Evolutionary conservation across 2,329 filamentous ascomycete species (phyloP), one percentile per base, ranked within the genome.

Genomic region (Salinomyces thailandicus): DNA sequence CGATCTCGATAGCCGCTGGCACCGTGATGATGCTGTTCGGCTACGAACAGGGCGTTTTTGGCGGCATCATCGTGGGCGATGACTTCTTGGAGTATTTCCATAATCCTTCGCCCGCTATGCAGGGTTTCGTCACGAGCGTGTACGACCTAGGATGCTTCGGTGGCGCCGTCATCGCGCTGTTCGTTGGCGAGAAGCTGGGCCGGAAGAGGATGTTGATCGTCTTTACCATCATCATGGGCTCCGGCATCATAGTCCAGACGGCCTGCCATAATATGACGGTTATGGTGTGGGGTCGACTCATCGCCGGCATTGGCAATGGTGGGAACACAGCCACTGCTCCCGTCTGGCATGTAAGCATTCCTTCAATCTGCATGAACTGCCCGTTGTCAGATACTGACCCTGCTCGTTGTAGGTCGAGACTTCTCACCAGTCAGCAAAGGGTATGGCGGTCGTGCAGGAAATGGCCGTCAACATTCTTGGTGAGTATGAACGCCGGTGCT

Each of bases 271-370:
- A 49, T 14, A 58, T 62, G n/a, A 47, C 55, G 3, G 52, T 53
- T 14, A 59, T 62, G 55, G 57, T 62, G 46, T 55, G 58, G 42
- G 48, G 61, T 33, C 38, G 64, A 34, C 45, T 68, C 42, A 42
- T 69, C 43, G 35, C 65, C 60, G 46, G 65, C 9, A 47, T 58
- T 5, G 54, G 53, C 5, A 58, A 56, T 34, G 48, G 48, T 4
- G 16, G 27, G 2, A 53, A 55, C 18, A 49, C 42, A 54, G 62
- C 38, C 44, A 66, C 35, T 54, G 66, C 35, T 57, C 69, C 41
- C 45, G 54, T 13, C 41, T 68, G 13, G 66, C 68, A 33, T 58
- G 49, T 62, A 5, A n/a, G 27, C 15, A n/a, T 16, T 26, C 9
- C 4, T 2, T 4, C n/a, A 2, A 8, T 8, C 11, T 3, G 27